Evolutionary conservation across 768 basidiomycete species (phyloP).

Genomic region (Rhodosporidiobolus sp.): DNA sequence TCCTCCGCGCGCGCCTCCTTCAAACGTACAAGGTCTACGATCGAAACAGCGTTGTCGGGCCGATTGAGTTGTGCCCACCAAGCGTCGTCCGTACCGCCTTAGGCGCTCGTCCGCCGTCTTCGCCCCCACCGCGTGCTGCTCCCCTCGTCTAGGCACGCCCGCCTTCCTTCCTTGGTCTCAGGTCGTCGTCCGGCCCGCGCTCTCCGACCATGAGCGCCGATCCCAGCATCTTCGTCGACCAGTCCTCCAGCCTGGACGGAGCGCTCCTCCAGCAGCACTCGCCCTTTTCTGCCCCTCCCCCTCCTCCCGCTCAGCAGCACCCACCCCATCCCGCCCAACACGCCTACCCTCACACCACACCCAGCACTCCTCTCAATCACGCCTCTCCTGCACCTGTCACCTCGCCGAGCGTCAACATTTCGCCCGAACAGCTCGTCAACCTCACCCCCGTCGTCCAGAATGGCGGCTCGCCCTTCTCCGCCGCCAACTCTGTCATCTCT

Average conservation of each 20-base stretch:
- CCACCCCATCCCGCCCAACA: too few relatives aligned
- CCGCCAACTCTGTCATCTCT: slow-evolving; percentile 13
- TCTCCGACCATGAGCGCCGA: background rate
- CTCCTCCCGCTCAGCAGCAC: too few relatives aligned
- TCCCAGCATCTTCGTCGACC: background rate
- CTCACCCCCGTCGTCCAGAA: background rate
- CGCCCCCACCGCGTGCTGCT: background rate
- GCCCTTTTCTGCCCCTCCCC: too few relatives aligned
- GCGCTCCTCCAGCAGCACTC: slow-evolving; percentile 9
- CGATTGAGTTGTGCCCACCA: too few relatives aligned
- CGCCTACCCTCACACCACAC: background rate
- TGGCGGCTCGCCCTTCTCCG: slow-evolving; percentile 22
- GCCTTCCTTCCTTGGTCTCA: background rate
- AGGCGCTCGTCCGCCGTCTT: too few relatives aligned
- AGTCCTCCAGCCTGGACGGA: background rate
- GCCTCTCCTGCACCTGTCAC: slow-evolving; percentile 5
- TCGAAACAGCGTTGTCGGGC: too few relatives aligned
- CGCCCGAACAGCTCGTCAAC: slow-evolving; percentile 15
- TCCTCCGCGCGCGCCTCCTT: background rate
- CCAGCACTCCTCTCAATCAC: slow-evolving; percentile 13
- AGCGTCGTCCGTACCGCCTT: too few relatives aligned
- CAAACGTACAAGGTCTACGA: background rate
- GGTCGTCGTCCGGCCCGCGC: background rate
- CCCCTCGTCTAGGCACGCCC: too few relatives aligned
- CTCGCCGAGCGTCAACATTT: slow-evolving; percentile 15